Conservation (phyloP, 1,284 basidiomycete genomes). For the Peniophora sp. region DNA sequence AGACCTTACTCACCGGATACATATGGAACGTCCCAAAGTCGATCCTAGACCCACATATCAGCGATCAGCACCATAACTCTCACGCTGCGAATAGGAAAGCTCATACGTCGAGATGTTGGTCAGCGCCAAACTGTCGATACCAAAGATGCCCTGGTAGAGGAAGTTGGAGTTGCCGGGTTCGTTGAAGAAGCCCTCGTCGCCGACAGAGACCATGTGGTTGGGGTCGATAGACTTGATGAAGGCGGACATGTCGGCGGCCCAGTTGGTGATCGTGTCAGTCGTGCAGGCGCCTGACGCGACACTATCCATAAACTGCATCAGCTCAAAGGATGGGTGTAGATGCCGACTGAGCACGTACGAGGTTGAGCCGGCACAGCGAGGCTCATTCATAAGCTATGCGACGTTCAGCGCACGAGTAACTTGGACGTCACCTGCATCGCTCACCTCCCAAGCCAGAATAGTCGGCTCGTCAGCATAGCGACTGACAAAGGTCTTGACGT, state of each 20-base stretch:
- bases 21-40: slow-evolving; percentile 65
- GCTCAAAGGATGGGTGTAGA: no score
- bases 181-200: slow-evolving; percentile 59
- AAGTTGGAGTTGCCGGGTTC: slow-evolving; percentile 35
- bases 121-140: no score
- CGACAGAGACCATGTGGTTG: slow-evolving; percentile 34
- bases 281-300: slow-evolving; percentile 22
- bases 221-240: slow-evolving; percentile 27
- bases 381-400: slow-evolving; percentile 25
- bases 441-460: slow-evolving; percentile 27
- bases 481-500: slow-evolving; percentile 29
- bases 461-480: slow-evolving; percentile 33
- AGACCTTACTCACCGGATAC: neutral
- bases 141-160: slow-evolving; percentile 39
- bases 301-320: no score
- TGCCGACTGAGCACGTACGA: no score
- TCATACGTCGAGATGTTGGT: no score
- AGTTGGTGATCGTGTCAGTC: slow-evolving; percentile 21
- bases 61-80: slow-evolving; percentile 56
- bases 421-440: no score
- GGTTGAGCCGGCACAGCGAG: slow-evolving; percentile 21
- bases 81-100: slow-evolving; percentile 43
- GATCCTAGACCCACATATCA: slow-evolving; percentile 25
- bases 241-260: slow-evolving; percentile 23
- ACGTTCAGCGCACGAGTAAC: no score